Evolutionary conservation across 768 basidiomycete genomes (phyloP).

Genomic region (Mycena vulgaris): DNA sequence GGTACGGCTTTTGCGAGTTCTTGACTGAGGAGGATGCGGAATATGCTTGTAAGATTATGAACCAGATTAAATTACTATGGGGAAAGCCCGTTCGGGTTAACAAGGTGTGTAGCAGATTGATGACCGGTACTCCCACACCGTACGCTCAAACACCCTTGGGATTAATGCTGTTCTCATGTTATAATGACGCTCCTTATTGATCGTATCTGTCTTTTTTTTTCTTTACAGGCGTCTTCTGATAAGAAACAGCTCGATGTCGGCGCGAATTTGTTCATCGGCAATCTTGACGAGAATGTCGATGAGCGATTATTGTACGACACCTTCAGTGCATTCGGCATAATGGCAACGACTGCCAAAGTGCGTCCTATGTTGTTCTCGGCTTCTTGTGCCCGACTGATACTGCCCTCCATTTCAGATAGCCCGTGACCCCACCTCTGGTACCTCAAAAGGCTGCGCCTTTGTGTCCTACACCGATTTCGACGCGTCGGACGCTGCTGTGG

Average conservation of each 20-base stretch:
- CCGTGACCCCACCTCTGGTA: constrained; percentile 86
- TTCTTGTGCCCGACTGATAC: constrained; percentile 20
- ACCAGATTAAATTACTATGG: constrained; percentile 99
- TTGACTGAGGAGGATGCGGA: constrained; percentile 99
- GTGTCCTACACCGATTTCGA: constrained; percentile 98
- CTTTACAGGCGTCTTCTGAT: constrained; percentile 93
- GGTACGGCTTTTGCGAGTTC: constrained; percentile 99
- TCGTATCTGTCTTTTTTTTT: constrained; percentile 36
- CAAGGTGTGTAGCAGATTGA: constrained; percentile 78
- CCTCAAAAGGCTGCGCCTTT: constrained; percentile 97
- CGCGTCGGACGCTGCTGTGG: constrained; percentile 95
- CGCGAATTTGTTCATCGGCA: constrained; percentile 97
- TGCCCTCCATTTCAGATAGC: constrained; percentile 76
- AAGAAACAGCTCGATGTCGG: constrained; percentile 99
- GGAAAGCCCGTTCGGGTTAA: constrained; percentile 99
- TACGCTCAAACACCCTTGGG: constrained; percentile 33
- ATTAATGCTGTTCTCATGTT: constrained; percentile 13
- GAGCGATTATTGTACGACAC: constrained; percentile 95
- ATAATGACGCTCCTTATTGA: constrained; percentile 27
- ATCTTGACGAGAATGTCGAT: constrained; percentile 95
- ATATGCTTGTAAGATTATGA: constrained; percentile 99
- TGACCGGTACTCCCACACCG: not conserved
- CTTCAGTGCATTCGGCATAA: constrained; percentile 94
- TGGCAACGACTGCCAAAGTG: constrained; percentile 94
- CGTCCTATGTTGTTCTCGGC: constrained; percentile 14